A percentile compares a stretch with the other conserved stretches of the same genome.
Evolutionary conservation across 2,329 filamentous ascomycete genomes (phyloP).

Genomic region (Boeremia lycopersici): DNA sequence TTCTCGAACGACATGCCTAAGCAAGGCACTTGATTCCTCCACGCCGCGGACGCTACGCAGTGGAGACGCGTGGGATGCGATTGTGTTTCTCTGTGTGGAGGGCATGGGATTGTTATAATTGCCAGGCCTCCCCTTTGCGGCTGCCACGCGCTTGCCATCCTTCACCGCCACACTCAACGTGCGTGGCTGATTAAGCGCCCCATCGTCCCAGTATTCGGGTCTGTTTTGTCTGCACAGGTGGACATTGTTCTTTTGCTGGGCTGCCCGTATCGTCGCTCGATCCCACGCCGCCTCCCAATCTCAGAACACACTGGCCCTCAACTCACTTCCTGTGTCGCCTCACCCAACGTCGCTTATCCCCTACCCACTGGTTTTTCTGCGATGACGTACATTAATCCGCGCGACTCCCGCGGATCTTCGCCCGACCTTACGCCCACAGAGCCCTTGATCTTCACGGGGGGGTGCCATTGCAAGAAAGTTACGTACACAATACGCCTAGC

Average conservation of each 20-base stretch:
- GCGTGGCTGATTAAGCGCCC: too few relatives aligned
- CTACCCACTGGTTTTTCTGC: neutral
- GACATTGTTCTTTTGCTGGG: too few relatives aligned
- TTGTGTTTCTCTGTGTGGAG: too few relatives aligned
- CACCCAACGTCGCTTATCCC: neutral
- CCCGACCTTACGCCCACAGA: neutral
- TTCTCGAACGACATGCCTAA: neutral
- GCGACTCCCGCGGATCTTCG: neutral
- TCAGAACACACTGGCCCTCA: neutral
- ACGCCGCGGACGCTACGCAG: neutral
- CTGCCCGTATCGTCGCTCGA: too few relatives aligned
- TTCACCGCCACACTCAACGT: too few relatives aligned
- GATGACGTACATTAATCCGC: constrained; percentile 12
- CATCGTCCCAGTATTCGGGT: too few relatives aligned
- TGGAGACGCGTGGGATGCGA: too few relatives aligned
- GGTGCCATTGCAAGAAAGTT: constrained; percentile 57
- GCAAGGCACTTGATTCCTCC: neutral
- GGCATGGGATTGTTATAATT: too few relatives aligned
- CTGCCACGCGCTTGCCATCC: too few relatives aligned
- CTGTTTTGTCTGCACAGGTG: too few relatives aligned
- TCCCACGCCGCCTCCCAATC: too few relatives aligned
- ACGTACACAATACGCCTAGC: constrained; percentile 54
- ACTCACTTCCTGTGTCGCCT: neutral
- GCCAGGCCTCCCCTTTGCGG: too few relatives aligned
- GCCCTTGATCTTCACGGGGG: constrained; percentile 41